Evolutionary conservation across 352 stramenopile species (phyloP).

Genomic region (Pythium phragmitis): DNA sequence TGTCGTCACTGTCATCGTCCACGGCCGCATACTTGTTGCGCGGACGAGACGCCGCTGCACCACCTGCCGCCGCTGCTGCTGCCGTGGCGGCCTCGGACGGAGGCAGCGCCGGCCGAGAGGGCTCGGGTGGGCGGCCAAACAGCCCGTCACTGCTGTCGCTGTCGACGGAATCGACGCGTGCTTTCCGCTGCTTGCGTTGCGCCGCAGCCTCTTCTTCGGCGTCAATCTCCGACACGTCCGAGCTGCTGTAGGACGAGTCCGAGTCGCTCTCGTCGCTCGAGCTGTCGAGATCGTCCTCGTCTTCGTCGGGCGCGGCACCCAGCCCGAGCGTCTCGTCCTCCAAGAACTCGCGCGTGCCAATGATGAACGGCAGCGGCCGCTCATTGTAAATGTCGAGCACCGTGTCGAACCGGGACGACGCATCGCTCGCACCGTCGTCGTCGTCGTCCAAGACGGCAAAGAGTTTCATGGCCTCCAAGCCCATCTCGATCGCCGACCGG

Average conservation of each 20-base stretch:
- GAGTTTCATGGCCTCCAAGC: slow-evolving; percentile 80
- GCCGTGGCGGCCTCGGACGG: slow-evolving; percentile 23
- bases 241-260: slow-evolving; percentile 70
- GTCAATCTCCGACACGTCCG: slow-evolving; percentile 46
- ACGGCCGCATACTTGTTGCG: slow-evolving; percentile 26
- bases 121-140: slow-evolving; percentile 43
- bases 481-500: slow-evolving; percentile 71
- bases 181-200: slow-evolving; percentile 22
- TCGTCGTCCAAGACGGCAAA: slow-evolving; percentile 82
- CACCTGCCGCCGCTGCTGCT: slow-evolving; percentile 11
- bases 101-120: slow-evolving; percentile 24
- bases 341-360: slow-evolving; percentile 82
- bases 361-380: slow-evolving; percentile 83
- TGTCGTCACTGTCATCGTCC: slow-evolving; percentile 35
- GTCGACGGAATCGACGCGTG: slow-evolving; percentile 43
- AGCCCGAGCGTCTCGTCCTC: slow-evolving; percentile 84
- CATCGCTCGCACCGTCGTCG: slow-evolving; percentile 43
- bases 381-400: slow-evolving; percentile 90
- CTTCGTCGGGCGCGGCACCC: slow-evolving; percentile 57
- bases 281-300: slow-evolving; percentile 36
- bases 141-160: slow-evolving; percentile 51
- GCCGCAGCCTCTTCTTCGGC: slow-evolving; percentile 19
- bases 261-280: slow-evolving; percentile 55
- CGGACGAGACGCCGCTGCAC: slow-evolving; percentile 7
- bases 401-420: slow-evolving; percentile 60